phyloP scores from a whole-genome alignment of 495 filamentous ascomycete species.

The Apiosordaria backusii region DNA sequence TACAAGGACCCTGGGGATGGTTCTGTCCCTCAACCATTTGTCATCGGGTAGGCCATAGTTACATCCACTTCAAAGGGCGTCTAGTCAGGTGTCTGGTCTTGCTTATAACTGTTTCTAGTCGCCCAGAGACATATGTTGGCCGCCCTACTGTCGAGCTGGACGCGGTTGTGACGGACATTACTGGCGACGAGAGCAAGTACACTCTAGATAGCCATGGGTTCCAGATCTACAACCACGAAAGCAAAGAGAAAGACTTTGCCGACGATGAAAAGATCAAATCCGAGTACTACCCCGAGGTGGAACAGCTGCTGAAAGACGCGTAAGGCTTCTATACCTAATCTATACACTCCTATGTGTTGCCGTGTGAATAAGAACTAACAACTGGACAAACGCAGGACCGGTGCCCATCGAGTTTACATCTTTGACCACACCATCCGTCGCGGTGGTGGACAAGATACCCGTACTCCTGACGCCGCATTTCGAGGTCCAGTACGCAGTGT shows the following conservation, averaged over 20 bases:
- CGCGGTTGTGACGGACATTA: slow-evolving; percentile 42
- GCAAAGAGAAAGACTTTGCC: slow-evolving; percentile 57
- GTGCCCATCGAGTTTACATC: slow-evolving; percentile 62
- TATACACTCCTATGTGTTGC: slow-evolving; percentile 35
- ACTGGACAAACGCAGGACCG: slow-evolving; percentile 45
- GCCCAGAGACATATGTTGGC: slow-evolving; percentile 1
- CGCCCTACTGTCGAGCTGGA: not conserved
- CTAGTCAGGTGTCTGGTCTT: not conserved
- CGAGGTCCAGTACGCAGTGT: slow-evolving; percentile 65
- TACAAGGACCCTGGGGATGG: slow-evolving; percentile 59
- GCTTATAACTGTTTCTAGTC: not conserved
- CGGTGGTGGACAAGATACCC: not conserved
- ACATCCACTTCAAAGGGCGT: not conserved
- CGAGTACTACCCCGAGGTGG: slow-evolving; percentile 64
- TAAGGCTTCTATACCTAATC: slow-evolving; percentile 40
- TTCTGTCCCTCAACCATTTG: slow-evolving; percentile 48
- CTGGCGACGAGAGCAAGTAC: slow-evolving; percentile 37
- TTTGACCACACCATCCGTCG: slow-evolving; percentile 74
- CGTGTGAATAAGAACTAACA: slow-evolving; percentile 51
- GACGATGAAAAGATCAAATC: slow-evolving; percentile 67
- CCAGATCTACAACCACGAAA: slow-evolving; percentile 36
- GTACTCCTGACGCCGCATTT: slow-evolving; percentile 14
- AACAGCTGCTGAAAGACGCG: slow-evolving; percentile 62
- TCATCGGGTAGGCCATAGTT: slow-evolving; percentile 32
- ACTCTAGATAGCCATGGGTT: slow-evolving; percentile 45